Evolutionary conservation across 2,329 filamentous ascomycete genomes (phyloP), one percentile per base, ranked within the genome.

Genomic region (Cercospora sp.): DNA sequence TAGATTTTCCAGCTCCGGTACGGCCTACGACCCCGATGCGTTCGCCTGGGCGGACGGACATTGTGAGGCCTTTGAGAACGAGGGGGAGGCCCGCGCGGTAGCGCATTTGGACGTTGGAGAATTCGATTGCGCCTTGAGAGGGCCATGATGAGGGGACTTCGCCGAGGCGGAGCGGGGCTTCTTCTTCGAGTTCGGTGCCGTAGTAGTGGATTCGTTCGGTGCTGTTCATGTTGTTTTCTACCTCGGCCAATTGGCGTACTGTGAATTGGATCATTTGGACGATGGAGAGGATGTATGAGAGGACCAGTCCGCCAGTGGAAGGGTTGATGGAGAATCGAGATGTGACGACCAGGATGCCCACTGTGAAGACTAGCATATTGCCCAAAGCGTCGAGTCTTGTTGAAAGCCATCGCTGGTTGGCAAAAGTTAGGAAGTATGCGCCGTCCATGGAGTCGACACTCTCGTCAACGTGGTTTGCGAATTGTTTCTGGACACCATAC

Each of bases 141-240:
- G 95, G 95, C 95, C 95, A 99, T 20, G 85, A 85, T 0, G 87
- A 82, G 18, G 88, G 87, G 3, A 97, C 87, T 5, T 93, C 87
- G 53, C 79, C 80, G 36, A 92, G 90, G 74, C 94, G 91, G 1
- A 94, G 84, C 0, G 94, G 92, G 0, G 94, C 92, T 79, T 98
- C 95, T 77, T 97, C 91, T 71, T 97, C 93, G 4, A 99, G 86
- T 73, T 92, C 81, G 0, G 88, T 92, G 64, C 92, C 94, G 78
- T 98, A 98, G 82, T 97, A 93, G 78, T 93, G 89, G 36, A 98
- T 84, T 60, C 95, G 90, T 81, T 98, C 94, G 0, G 96, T 95
- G 0, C 94, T 90, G 78, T 97, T 98, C 94, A 98, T 98, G 77
- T 94, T 93, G 80, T 97, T 98, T 80, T 98, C 94, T 8, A 98